Percentiles rank a stretch among this genome's conserved stretches.
Evolutionary conservation across 2,329 filamentous ascomycete genomes (phyloP).

Genomic region (Fusarium sp.): DNA sequence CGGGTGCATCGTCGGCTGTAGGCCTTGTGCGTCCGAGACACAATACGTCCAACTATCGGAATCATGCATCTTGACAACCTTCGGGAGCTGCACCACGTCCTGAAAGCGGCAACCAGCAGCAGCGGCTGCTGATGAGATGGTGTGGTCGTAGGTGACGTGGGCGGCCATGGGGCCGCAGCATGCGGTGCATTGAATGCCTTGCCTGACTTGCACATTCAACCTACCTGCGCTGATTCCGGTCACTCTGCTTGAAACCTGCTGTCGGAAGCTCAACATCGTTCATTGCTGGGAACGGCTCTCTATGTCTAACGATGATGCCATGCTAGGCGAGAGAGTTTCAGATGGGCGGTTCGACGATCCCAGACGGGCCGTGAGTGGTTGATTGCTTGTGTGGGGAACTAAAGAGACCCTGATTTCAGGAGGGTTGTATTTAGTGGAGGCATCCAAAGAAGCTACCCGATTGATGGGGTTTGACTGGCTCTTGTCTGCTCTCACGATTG

Average conservation of each 20-base stretch:
- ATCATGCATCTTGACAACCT: conserved; percentile 14
- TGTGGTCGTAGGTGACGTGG: conserved; percentile 30
- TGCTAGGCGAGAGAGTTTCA: conserved; percentile 27
- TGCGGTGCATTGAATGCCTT: neutral
- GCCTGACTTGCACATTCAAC: conserved; percentile 1
- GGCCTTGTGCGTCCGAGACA: conserved; percentile 24
- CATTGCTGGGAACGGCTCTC: conserved; percentile 14
- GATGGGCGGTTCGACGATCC: neutral
- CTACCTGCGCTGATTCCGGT: neutral
- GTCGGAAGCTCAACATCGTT: neutral
- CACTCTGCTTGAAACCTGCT: neutral
- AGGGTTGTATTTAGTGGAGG: neutral
- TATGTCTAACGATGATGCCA: neutral
- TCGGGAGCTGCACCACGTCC: neutral
- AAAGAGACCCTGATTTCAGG: conserved; percentile 20
- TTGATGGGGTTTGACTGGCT: neutral
- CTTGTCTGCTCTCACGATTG: neutral
- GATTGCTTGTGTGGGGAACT: neutral
- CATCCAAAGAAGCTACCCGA: neutral
- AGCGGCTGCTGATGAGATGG: conserved; percentile 32
- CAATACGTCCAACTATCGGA: conserved; percentile 1
- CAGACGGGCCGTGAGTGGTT: neutral
- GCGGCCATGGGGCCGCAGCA: conserved; percentile 1
- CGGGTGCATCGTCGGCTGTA: neutral
- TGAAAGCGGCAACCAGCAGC: conserved; percentile 4